Conservation (phyloP, 768 basidiomycete species). For the Suillus alpinus region DNA sequence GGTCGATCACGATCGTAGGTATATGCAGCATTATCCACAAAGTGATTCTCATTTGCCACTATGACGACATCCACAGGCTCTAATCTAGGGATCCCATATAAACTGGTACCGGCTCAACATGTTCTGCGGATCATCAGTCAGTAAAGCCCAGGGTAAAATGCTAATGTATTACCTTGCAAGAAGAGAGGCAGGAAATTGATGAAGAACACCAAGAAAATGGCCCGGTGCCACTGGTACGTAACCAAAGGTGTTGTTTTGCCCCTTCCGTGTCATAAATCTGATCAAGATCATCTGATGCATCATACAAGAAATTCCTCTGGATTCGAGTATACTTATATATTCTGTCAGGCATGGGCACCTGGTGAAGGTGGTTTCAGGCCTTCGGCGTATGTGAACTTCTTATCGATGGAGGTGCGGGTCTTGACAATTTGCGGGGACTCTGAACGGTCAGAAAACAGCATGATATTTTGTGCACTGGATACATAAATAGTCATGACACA, state of each 20-base stretch:
- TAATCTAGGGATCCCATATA: no score
- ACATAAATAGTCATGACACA: no score
- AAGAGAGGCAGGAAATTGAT: slow-evolving; percentile 92
- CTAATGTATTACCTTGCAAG: slow-evolving; percentile 75
- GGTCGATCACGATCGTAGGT: neutral
- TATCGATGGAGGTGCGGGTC: no score
- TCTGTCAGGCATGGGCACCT: neutral
- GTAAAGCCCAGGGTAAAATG: slow-evolving; percentile 4
- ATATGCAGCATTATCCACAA: neutral
- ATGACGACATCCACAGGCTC: neutral
- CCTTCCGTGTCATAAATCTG: neutral
- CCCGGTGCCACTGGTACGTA: no score
- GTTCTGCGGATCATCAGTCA: slow-evolving; percentile 49
- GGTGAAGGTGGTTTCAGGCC: no score
- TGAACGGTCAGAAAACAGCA: no score
- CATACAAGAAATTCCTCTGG: no score
- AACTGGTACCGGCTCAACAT: slow-evolving; percentile 58
- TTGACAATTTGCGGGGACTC: neutral
- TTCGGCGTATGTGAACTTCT: no score
- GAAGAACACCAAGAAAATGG: slow-evolving; percentile 37
- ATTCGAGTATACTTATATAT: no score
- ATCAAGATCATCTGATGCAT: no score
- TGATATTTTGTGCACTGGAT: no score
- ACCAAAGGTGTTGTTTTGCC: no score
- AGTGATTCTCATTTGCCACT: neutral